A percentile compares a stretch with the other conserved stretches of the same genome.
These are phyloP conservation scores for Dactylellina drechsleri DNA, from an alignment of 2,329 filamentous ascomycete genomes.

Conservation along the genomic window DNA sequence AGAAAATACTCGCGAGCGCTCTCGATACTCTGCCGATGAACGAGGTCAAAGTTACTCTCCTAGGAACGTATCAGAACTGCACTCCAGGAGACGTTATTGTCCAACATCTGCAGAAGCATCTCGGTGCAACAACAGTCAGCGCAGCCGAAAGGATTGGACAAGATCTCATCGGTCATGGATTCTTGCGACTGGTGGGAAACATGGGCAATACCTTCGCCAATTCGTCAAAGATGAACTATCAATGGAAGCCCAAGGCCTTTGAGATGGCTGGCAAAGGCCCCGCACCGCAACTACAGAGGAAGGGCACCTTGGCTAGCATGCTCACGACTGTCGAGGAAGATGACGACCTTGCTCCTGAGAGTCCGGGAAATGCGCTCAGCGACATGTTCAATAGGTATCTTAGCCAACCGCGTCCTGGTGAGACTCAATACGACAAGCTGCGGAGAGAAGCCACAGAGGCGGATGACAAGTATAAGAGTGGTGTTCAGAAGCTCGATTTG, in stretches of 20 bases:
- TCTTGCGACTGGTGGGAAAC: slow-evolving; percentile 89
- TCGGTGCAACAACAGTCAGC: slow-evolving; percentile 83
- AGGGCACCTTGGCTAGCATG: slow-evolving; percentile 76
- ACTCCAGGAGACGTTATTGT: slow-evolving; percentile 92
- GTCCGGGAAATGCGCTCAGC: slow-evolving; percentile 82
- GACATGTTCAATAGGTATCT: slow-evolving; percentile 95
- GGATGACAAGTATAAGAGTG: slow-evolving; percentile 91
- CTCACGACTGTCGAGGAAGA: slow-evolving; percentile 71
- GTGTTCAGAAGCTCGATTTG: slow-evolving; percentile 85
- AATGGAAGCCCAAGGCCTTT: slow-evolving; percentile 94
- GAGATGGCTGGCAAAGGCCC: slow-evolving; percentile 73
- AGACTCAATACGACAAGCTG: slow-evolving; percentile 86
- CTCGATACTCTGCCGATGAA: slow-evolving; percentile 85
- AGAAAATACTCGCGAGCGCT: slow-evolving; percentile 88
- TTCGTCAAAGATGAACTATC: slow-evolving; percentile 96
- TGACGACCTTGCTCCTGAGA: slow-evolving; percentile 71
- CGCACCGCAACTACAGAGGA: slow-evolving; percentile 76
- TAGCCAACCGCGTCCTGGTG: slow-evolving; percentile 89
- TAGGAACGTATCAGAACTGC: slow-evolving; percentile 93
- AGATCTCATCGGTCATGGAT: slow-evolving; percentile 85
- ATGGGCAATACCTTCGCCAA: slow-evolving; percentile 97
- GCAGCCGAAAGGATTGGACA: slow-evolving; percentile 96
- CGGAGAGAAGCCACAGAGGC: slow-evolving; percentile 88
- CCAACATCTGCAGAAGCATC: slow-evolving; percentile 89
- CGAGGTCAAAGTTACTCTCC: slow-evolving; percentile 93